Percentiles rank a stretch among this genome's conserved stretches.
phyloP scores from a whole-genome alignment of 2,329 filamentous ascomycete genomes.

The Clathrospora elynae region DNA sequence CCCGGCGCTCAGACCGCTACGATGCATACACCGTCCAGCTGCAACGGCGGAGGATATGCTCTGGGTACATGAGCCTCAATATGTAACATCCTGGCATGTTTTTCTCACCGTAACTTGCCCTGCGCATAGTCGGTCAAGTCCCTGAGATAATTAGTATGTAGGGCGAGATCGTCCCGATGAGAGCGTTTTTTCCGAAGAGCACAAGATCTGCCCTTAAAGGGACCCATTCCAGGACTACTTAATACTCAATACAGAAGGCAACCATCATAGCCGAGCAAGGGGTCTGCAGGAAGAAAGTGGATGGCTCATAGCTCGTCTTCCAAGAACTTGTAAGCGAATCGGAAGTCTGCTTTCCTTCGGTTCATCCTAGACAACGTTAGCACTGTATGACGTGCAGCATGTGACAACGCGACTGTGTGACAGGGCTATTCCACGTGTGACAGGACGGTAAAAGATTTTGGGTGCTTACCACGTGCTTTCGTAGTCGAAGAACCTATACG shows the following conservation, averaged over 20 bases:
- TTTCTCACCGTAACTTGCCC: conserved; percentile 23
- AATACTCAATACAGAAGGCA: conserved; percentile 42
- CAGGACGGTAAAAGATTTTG: conserved; percentile 10
- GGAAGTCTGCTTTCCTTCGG: conserved; percentile 94
- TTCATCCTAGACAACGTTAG: conserved; percentile 80
- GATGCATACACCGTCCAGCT: conserved; percentile 10
- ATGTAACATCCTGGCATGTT: conserved; percentile 13
- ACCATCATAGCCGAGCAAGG: conserved; percentile 17
- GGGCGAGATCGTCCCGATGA: conserved; percentile 8
- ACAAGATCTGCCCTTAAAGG: conserved; percentile 27
- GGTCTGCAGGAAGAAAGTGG: conserved; percentile 6
- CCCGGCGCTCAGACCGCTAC: conserved; percentile 22
- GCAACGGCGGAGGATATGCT: conserved; percentile 7
- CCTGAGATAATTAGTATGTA: conserved; percentile 3
- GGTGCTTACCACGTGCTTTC: conserved; percentile 86
- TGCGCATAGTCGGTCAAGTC: conserved; percentile 7
- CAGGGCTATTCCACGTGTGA: conserved; percentile 8
- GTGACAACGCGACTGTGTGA: conserved; percentile 7
- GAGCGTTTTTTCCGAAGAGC: conserved; percentile 17
- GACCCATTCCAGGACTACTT: conserved; percentile 41
- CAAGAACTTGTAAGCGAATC: conserved; percentile 96
- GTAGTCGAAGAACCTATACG: conserved; percentile 99
- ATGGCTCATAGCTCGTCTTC: conserved; percentile 78
- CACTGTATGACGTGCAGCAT: conserved; percentile 16
- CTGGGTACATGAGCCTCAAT: conserved; percentile 21